phyloP scores from a whole-genome alignment of 1,139 yeast genomes.

The Zygosaccharomyces sapae region DNA sequence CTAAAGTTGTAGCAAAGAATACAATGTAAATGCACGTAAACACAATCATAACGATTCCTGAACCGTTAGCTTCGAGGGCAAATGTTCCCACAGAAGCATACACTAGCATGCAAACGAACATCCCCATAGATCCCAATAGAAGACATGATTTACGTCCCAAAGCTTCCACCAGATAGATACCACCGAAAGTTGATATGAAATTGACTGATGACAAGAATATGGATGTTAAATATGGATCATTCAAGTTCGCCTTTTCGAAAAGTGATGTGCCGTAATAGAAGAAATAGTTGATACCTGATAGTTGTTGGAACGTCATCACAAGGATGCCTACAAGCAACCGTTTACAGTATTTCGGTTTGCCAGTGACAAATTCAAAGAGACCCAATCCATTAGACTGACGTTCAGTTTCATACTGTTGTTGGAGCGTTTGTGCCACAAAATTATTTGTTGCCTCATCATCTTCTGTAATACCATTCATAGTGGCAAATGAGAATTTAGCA shows the following conservation, averaged over 20 bases:
- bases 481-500: constrained; percentile 47
- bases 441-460: constrained; percentile 39
- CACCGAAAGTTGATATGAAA: constrained; percentile 68
- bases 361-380: constrained; percentile 42
- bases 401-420: constrained; percentile 40
- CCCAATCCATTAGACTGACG: constrained; percentile 32
- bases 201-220: constrained; percentile 72
- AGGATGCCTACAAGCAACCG: constrained; percentile 50
- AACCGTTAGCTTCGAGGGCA: constrained; percentile 40
- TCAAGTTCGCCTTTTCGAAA: constrained; percentile 48
- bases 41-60: constrained; percentile 69
- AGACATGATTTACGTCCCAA: constrained; percentile 66
- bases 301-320: constrained; percentile 55
- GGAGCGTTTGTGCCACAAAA: constrained; percentile 39
- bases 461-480: constrained; percentile 43
- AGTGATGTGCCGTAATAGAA: constrained; percentile 56
- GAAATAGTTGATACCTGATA: constrained; percentile 56
- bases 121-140: constrained; percentile 56
- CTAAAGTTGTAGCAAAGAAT: constrained; percentile 82
- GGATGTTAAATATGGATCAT: constrained; percentile 46
- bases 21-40: constrained; percentile 70
- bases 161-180: constrained; percentile 62
- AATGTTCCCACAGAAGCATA: constrained; percentile 63
- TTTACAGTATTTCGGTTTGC: constrained; percentile 44
- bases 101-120: constrained; percentile 58